Conservation (phyloP, 2,329 filamentous ascomycete species). For the Remersonia thermophila region DNA sequence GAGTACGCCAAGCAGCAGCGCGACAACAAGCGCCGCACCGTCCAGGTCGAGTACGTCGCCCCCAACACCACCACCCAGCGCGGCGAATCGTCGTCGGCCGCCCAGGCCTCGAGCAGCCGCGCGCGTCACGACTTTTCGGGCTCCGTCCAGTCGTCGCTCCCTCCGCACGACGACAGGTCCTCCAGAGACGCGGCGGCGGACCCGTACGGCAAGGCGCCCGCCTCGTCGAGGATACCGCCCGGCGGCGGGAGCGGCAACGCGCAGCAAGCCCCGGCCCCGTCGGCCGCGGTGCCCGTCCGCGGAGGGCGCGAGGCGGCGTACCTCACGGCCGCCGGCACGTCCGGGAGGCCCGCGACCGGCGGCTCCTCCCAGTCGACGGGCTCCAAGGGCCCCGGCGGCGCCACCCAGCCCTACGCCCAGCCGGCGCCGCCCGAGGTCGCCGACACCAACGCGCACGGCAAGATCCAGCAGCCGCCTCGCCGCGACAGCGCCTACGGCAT, state of each 20-base stretch:
- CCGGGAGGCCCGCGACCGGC: constrained; percentile 60
- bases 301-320: constrained; percentile 39
- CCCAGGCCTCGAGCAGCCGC: constrained; percentile 25
- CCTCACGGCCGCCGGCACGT: constrained; percentile 36
- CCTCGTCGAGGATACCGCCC: constrained; percentile 28
- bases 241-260: constrained; percentile 25
- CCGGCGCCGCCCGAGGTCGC: constrained; percentile 79
- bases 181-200: constrained; percentile 43
- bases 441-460: constrained; percentile 77
- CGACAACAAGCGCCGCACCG: constrained; percentile 83
- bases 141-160: constrained; percentile 28
- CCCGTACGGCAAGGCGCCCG: constrained; percentile 25
- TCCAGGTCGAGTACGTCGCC: constrained; percentile 95
- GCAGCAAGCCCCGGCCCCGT: constrained; percentile 30
- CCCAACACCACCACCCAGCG: constrained; percentile 76
- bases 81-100: constrained; percentile 34
- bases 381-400: constrained; percentile 51
- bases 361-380: constrained; percentile 60
- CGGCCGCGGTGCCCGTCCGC: constrained; percentile 28
- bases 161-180: constrained; percentile 44
- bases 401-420: constrained; percentile 70
- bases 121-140: constrained; percentile 42
- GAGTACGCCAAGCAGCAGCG: constrained; percentile 52
- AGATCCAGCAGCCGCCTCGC: constrained; percentile 68
- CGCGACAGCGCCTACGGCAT: constrained; percentile 55